Evolutionary conservation across 164 flowering plant genomes (phyloP), one percentile per base, ranked within the genome.

Genomic region (Houttuynia cordata): DNA sequence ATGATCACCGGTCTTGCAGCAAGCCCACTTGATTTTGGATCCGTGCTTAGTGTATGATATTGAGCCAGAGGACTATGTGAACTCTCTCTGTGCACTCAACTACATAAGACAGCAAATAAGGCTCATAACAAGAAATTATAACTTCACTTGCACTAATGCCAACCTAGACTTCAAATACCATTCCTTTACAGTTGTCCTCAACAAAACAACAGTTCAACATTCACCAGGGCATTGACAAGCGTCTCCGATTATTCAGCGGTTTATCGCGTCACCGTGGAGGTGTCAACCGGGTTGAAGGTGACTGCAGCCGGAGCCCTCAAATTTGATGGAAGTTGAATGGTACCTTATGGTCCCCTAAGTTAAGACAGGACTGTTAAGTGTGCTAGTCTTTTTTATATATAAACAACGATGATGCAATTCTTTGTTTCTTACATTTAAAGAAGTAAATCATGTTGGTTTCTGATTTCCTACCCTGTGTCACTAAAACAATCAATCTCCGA

Each of bases 31-130:
- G n/a, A n/a, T n/a, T n/a, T n/a, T n/a, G 83, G 82, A 24, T 61
- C 80, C 0, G 83, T 80, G 10, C 0, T 75, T 81, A 4, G 59
- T 81, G 1, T 79, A 79, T 58, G 79, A 79, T 59, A 41, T 65
- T 12, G 21, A 42, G 18, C 18, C 67, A 23, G 62, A 74, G 41
- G 84, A 80, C 47, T 76, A 80, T 40, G 39, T 76, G 3, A 64
- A 58, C 23, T 70, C 76, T n/a, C n/a, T n/a, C n/a, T n/a, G n/a
- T n/a, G n/a, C n/a, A n/a, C n/a, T n/a, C n/a, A n/a, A n/a, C n/a
- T 78, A 60, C 75, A 81, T 80, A 34, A 24, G 10, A 53, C 50
- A 63, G 10, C 80, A 85, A 56, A 71, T 83, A 15, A 50, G 42
- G 37, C n/a, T 25, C 18, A 25, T 50, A 2, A 49, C 54, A 10